Evolutionary conservation across 2,329 filamentous ascomycete genomes (phyloP).

Genomic region (Neofusicoccum sp.): DNA sequence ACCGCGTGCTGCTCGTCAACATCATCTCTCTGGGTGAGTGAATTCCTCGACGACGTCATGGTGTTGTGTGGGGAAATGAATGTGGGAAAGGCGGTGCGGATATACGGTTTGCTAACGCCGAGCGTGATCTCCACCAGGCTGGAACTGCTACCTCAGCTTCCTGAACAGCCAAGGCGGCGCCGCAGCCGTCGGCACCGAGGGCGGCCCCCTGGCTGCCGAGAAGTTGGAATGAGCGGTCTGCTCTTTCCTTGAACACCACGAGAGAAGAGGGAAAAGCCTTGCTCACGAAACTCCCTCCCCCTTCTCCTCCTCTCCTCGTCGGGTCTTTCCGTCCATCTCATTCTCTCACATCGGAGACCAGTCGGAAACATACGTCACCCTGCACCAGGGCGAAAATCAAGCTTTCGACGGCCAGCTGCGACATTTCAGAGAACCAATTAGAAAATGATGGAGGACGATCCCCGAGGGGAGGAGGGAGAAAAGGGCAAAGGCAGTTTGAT

Average conservation of each 20-base stretch:
- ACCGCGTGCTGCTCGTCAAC: slow-evolving; percentile 85
- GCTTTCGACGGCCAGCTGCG: slow-evolving; percentile 3
- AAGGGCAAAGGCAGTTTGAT: not conserved
- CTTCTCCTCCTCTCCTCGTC: not conserved
- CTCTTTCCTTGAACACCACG: not conserved
- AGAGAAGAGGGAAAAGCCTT: not conserved
- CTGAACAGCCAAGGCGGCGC: slow-evolving; percentile 38
- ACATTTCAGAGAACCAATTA: slow-evolving; percentile 13
- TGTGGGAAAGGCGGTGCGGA: slow-evolving; percentile 12
- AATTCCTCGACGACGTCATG: slow-evolving; percentile 1
- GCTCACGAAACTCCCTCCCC: not conserved
- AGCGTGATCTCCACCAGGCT: slow-evolving; percentile 29
- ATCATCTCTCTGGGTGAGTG: slow-evolving; percentile 68
- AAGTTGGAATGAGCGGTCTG: slow-evolving; percentile 4
- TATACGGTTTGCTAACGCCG: slow-evolving; percentile 9
- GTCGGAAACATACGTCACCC: not conserved
- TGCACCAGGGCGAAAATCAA: not conserved
- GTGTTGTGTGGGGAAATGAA: not conserved
- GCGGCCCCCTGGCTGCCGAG: slow-evolving; percentile 14
- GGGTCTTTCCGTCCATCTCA: not conserved
- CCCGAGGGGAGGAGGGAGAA: not conserved
- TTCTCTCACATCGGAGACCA: not conserved
- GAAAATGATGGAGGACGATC: not conserved
- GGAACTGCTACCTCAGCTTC: slow-evolving; percentile 46
- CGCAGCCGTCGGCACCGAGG: slow-evolving; percentile 14